These are phyloP conservation scores for Nitzschia putrida DNA, from an alignment of 108 stramenopile species.

Conservation along the genomic window DNA sequence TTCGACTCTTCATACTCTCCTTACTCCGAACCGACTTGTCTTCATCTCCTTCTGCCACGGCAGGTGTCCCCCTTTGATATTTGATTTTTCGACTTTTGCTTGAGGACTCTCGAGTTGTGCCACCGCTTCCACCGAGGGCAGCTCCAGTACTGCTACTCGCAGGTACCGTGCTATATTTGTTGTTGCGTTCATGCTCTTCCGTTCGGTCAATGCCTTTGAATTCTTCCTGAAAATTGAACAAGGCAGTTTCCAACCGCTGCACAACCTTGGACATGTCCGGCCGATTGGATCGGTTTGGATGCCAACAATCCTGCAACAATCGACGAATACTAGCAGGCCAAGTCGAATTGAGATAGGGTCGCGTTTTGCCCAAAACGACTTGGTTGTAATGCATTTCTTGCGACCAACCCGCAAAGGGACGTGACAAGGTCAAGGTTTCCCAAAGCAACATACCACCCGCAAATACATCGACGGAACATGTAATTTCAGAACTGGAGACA, in stretches of 20 bases:
- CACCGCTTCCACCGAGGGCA: no score
- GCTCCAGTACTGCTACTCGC: not conserved
- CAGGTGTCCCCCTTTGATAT: not conserved
- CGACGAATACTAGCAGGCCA: not conserved
- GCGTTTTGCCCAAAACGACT: not conserved
- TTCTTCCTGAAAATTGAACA: not conserved
- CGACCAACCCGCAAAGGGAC: not conserved
- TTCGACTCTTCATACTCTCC: not conserved
- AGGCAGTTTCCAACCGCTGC: not conserved
- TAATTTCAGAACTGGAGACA: not conserved
- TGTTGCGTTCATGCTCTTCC: not conserved
- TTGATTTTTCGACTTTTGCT: not conserved
- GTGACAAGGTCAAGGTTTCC: not conserved
- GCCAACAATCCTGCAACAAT: not conserved
- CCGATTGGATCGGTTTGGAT: not conserved
- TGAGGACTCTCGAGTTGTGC: no score
- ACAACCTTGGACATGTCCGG: not conserved
- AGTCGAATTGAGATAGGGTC: not conserved
- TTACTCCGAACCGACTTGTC: not conserved
- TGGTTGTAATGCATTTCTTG: not conserved
- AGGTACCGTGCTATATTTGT: not conserved
- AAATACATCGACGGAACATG: not conserved
- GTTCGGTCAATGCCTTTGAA: not conserved
- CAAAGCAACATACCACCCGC: constrained; percentile 4
- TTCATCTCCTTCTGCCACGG: not conserved